Conservation (phyloP, 2,329 filamentous ascomycete species). For the Teratosphaeria pseudoeucalypti region DNA sequence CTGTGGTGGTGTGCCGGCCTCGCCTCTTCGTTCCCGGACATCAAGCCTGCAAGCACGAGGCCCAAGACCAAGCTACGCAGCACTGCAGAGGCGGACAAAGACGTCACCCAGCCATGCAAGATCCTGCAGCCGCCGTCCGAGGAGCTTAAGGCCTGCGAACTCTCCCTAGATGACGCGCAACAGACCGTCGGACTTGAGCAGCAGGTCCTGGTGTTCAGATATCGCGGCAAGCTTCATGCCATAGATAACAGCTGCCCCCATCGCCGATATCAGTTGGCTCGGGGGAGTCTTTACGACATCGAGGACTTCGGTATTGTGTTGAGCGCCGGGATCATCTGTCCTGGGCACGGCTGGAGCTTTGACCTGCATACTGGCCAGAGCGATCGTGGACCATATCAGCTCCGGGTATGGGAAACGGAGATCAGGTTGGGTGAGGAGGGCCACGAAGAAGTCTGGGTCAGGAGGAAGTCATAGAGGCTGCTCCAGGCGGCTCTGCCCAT, state of each 20-base stretch:
- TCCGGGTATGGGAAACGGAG: conserved; percentile 56
- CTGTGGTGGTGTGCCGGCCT: conserved; percentile 48
- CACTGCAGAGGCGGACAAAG: conserved; percentile 8
- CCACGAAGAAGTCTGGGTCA: conserved; percentile 22
- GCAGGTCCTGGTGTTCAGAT: conserved; percentile 57
- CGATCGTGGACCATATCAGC: conserved; percentile 52
- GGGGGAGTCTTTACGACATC: conserved; percentile 56
- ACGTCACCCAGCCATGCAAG: conserved; percentile 37
- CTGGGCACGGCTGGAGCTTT: conserved; percentile 63
- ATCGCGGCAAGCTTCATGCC: conserved; percentile 54
- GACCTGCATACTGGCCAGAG: conserved; percentile 53
- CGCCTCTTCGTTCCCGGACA: conserved; percentile 46
- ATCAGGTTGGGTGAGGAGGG: conserved; percentile 22
- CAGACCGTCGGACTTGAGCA: conserved; percentile 31
- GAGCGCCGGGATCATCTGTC: conserved; percentile 54
- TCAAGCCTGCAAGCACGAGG: conserved; percentile 34
- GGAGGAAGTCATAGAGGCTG: conserved; percentile 20
- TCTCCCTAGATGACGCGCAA: conserved; percentile 30
- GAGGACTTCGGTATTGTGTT: conserved; percentile 59
- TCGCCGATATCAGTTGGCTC: conserved; percentile 54
- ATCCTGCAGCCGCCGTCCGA: conserved; percentile 34
- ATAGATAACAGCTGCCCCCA: conserved; percentile 65
- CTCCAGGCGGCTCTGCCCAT: not conserved
- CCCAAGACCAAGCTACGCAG: conserved; percentile 36
- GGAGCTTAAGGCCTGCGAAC: conserved; percentile 21